These are phyloP conservation scores for Elongisporangium undulatum DNA, from an alignment of 352 stramenopile genomes.

Conservation along the genomic window DNA sequence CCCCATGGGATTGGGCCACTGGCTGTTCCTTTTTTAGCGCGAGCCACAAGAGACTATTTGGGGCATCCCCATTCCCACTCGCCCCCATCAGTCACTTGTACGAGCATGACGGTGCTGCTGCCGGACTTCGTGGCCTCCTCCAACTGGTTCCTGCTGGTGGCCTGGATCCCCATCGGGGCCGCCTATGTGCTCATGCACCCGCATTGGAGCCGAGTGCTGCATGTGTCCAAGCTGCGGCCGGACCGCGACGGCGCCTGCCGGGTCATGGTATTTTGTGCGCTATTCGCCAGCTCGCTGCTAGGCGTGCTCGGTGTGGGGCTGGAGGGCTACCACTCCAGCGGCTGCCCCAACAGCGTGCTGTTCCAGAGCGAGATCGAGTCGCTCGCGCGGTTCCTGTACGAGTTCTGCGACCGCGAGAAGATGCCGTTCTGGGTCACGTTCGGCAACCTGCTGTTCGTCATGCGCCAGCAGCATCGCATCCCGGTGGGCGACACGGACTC, in stretches of 20 bases:
- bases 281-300: conserved; percentile 24
- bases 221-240: conserved; percentile 11
- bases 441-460: conserved; percentile 72
- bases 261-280: conserved; percentile 28
- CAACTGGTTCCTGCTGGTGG: conserved; percentile 63
- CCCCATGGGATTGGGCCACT: too few species aligned
- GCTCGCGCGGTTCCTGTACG: conserved; percentile 61
- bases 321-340: conserved; percentile 56
- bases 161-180: conserved; percentile 13
- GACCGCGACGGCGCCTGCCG: conserved; percentile 15
- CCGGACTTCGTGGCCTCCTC: conserved; percentile 55
- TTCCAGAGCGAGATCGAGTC: conserved; percentile 72
- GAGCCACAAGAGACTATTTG: neutral
- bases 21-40: neutral
- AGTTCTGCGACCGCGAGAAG: conserved; percentile 37
- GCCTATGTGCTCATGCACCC: conserved; percentile 39
- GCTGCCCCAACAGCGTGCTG: conserved; percentile 56
- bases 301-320: conserved; percentile 36
- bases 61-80: too few species aligned
- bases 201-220: conserved; percentile 24
- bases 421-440: conserved; percentile 71
- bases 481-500: conserved; percentile 76
- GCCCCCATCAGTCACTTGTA: neutral
- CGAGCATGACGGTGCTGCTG: conserved; percentile 65
- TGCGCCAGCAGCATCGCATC: conserved; percentile 55